Evolutionary conservation across 2,329 filamentous ascomycete genomes (phyloP), one percentile per base, ranked within the genome.

Genomic region (Colletotrichum destructivum): DNA sequence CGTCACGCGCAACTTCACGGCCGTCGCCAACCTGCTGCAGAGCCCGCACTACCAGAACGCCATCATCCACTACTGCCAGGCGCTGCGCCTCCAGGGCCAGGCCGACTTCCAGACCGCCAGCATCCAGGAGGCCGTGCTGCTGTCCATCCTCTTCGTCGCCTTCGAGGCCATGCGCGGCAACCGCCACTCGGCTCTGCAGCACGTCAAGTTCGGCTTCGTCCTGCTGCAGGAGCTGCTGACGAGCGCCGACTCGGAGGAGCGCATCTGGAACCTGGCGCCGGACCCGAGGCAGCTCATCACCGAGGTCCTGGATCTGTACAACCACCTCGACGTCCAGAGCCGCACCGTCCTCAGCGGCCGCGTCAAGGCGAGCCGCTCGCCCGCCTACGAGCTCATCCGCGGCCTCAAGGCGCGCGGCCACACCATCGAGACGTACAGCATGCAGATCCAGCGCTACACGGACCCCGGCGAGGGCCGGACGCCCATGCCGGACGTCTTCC

Each of bases 131-230:
- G 82, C 82, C 0, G 73, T 84, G 63, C 69, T 84, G 8, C 78
- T 82, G 1, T 84, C 82, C 0, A 75, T 84, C 4, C 71, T 84
- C 0, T 84, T 84, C 51, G 81, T 84, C 49, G 83, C 82, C 66
- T 84, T 84, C 44, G 82, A 84, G 56, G 75, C 82, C 2, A 81
- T 82, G 69, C 76, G 82, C 5, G 82, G 82, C 2, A 84, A 84
- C 15, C 78, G 80, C 65, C 78, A 82, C 1, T 81, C 81, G 2
- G 82, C 82, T 5, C 78, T 84, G 4, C 83, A 84, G 66, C 82
- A 84, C 62, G 76, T 84, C 54, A 81, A 77, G 1, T 80, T 83
- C 44, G 82, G 82, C 47, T 83, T 84, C 26, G 65, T 71, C 15
- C 16, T 74, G 64, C 38, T 74, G 44, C 68, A 73, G 9, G 59